These are phyloP conservation scores for Stereocaulon alpinum DNA, from an alignment of 495 filamentous ascomycete genomes.

Conservation along the genomic window DNA sequence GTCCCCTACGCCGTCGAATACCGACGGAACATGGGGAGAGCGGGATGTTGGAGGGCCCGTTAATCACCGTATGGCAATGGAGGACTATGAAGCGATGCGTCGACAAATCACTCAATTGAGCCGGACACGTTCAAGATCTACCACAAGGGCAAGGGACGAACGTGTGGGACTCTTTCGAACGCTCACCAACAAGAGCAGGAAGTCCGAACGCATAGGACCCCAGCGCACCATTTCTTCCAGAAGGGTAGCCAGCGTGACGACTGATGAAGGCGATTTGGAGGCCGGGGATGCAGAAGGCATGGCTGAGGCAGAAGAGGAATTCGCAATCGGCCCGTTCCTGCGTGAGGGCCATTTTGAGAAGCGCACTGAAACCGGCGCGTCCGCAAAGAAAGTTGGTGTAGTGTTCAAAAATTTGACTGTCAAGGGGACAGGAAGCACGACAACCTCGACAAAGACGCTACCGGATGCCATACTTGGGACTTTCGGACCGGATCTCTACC, in stretches of 20 bases:
- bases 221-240: conserved; percentile 2
- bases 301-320: conserved; percentile 44
- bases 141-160: conserved; percentile 20
- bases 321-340: conserved; percentile 65
- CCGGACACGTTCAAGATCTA: conserved; percentile 39
- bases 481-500: conserved; percentile 75
- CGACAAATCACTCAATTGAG: conserved; percentile 53
- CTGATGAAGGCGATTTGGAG: conserved; percentile 18
- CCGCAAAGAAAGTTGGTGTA: conserved; percentile 76
- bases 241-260: background rate
- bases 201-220: conserved; percentile 6
- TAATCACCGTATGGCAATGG: conserved; percentile 53
- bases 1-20: conserved; percentile 7
- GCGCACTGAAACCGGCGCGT: conserved; percentile 51
- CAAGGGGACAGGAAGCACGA: conserved; percentile 56
- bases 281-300: conserved; percentile 23
- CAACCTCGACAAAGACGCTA: conserved; percentile 61
- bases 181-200: conserved; percentile 17
- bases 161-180: conserved; percentile 16
- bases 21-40: conserved; percentile 68
- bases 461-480: conserved; percentile 72
- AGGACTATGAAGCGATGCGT: conserved; percentile 59
- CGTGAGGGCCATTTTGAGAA: conserved; percentile 74
- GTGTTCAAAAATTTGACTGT: conserved; percentile 73
- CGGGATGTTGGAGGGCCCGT: conserved; percentile 53